Evolutionary conservation across 2,329 filamentous ascomycete species (phyloP).

Genomic region (Cordyceps farinosa): DNA sequence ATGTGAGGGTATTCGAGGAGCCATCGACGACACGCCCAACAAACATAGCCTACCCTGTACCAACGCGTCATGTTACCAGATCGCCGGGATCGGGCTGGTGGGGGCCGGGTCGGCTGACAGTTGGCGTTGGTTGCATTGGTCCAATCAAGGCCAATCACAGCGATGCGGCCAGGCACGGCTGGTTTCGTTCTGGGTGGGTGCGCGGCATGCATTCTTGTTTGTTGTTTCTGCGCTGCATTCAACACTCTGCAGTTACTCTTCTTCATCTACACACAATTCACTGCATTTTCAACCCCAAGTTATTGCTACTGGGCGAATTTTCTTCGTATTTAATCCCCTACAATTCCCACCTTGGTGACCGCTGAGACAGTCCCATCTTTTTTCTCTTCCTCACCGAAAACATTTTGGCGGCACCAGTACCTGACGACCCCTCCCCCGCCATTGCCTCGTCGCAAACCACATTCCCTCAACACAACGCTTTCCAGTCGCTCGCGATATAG

Average conservation of each 20-base stretch:
- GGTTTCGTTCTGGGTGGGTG: background rate
- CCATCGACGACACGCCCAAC: too few relatives aligned
- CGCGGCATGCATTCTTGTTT: background rate
- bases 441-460: background rate
- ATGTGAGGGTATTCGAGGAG: too few relatives aligned
- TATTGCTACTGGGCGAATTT: background rate
- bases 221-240: conserved; percentile 9
- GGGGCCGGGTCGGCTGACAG: conserved; percentile 4
- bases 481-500: background rate
- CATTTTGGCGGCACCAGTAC: background rate
- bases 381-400: background rate
- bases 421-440: conserved; percentile 15
- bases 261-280: background rate
- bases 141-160: background rate
- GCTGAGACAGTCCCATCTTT: background rate
- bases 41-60: background rate
- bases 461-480: background rate
- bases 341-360: background rate
- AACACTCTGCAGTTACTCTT: background rate
- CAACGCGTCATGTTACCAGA: too few relatives aligned
- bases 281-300: background rate
- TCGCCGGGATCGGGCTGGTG: background rate
- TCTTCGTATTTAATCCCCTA: background rate
- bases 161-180: background rate
- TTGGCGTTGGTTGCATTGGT: background rate